phyloP scores from a whole-genome alignment of 1,284 basidiomycete species.

The Austroboletus novae-zelandiae region DNA sequence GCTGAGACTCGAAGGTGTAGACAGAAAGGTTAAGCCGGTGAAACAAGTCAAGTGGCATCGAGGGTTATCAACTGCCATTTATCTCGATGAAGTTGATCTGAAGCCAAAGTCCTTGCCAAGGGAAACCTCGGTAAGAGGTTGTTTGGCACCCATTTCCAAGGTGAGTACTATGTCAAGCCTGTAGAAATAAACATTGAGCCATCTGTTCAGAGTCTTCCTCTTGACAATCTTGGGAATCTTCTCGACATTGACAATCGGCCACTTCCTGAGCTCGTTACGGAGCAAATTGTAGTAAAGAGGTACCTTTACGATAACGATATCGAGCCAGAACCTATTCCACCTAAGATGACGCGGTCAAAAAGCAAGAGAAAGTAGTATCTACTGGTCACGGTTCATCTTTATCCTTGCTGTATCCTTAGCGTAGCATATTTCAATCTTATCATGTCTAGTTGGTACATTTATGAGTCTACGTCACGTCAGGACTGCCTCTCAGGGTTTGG shows the following conservation, averaged over 20 bases:
- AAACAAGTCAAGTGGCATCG: conserved; percentile 80
- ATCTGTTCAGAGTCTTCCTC: conserved; percentile 49
- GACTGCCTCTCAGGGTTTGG: conserved; percentile 8
- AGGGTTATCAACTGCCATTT: conserved; percentile 60
- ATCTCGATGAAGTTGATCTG: conserved; percentile 57
- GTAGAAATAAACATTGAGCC: conserved; percentile 2
- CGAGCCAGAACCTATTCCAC: conserved; percentile 38
- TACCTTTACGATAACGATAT: conserved; percentile 81
- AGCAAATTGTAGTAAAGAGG: conserved; percentile 73
- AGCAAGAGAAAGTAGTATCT: conserved; percentile 39
- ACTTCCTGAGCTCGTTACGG: conserved; percentile 57
- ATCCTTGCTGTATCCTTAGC: conserved; percentile 36
- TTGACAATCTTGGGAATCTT: conserved; percentile 79
- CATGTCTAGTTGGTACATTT: conserved; percentile 1
- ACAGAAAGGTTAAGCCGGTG: conserved; percentile 37
- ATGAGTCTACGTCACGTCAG: background rate
- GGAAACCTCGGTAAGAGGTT: conserved; percentile 54
- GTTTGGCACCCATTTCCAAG: conserved; percentile 64
- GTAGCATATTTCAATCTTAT: conserved; percentile 11
- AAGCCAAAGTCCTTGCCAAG: conserved; percentile 44
- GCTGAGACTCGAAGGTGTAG: conserved; percentile 36
- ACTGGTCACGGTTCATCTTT: conserved; percentile 17
- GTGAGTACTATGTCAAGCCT: conserved; percentile 36
- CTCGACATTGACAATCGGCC: conserved; percentile 55
- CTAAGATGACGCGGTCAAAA: conserved; percentile 51